phyloP scores from a whole-genome alignment of 169 alveolate genomes.

The Plasmodium sp. region DNA sequence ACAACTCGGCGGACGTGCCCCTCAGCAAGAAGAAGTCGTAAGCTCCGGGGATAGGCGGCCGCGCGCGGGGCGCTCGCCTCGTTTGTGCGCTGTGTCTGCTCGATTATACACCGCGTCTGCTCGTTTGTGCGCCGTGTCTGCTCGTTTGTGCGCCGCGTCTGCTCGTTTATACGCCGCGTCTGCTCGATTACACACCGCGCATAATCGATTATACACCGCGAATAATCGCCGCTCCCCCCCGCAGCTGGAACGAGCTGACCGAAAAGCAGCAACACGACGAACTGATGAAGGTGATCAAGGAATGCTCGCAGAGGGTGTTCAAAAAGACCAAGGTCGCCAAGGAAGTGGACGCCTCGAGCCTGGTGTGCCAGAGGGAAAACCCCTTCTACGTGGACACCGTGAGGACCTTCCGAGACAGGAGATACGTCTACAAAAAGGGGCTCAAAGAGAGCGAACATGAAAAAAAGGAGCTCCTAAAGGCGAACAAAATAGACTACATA shows the following conservation, averaged over 20 bases:
- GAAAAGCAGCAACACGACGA: constrained; percentile 88
- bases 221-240: not conserved
- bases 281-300: constrained; percentile 93
- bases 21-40: constrained; percentile 61
- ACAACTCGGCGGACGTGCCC: not conserved
- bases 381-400: constrained; percentile 98
- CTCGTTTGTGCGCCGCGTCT: not conserved
- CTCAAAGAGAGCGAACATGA: constrained; percentile 88
- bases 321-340: constrained; percentile 78
- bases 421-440: constrained; percentile 95
- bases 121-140: not conserved
- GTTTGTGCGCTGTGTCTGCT: not conserved
- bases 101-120: not conserved
- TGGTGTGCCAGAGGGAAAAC: constrained; percentile 99
- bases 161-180: not conserved
- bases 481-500: constrained; percentile 83
- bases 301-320: constrained; percentile 81
- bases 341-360: constrained; percentile 85
- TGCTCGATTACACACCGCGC: not conserved
- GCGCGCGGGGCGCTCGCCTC: not conserved
- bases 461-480: constrained; percentile 86
- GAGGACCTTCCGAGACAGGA: constrained; percentile 94
- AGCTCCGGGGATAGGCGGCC: not conserved
- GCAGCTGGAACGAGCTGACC: constrained; percentile 87
- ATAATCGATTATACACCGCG: not conserved